Evolutionary conservation across 495 filamentous ascomycete genomes (phyloP), one percentile per base, ranked within the genome.

Genomic region (Bacidia rubella): DNA sequence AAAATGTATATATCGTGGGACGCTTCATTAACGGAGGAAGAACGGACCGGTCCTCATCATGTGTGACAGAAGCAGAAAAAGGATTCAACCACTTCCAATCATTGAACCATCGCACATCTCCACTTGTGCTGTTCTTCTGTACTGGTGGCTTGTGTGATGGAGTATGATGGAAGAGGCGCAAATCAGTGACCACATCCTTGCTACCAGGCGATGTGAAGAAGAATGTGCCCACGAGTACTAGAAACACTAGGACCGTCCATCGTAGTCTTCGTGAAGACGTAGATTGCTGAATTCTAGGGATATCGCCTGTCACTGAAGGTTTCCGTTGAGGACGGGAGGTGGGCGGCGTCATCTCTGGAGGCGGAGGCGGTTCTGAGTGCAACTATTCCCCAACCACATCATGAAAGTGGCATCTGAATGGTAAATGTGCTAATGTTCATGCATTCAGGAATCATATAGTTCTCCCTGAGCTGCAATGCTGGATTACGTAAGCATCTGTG

Each of bases 1-100:
- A 95, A 65, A 87, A 98, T 48, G 90, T 94, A 66, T 95, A 97
- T 42, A 97, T 80, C n/a, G 80, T 76, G 17, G 84, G 80, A 26
- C 90, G 77, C 35, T 78, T 69, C 21, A 57, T 63, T n/a, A 89
- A 65, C 2, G 88, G 84, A 52, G 92, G 92, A 2, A 98, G 80
- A 52, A 95, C 79, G n/a, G 85, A 81, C 43, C 89, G 75, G 55
- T 81, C 80, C 66, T 95, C 89, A 58, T 95, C 89, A 29, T 87
- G 74, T 0, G 90, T 93, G 44, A 92, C 76, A 24, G 80, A 76
- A 25, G 80, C 87, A 38, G 89, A 95, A 66, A 95, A 97, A 12
- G 89, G 90, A 55, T 83, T 82, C 54, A 85, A 68, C 90, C 90
- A 96, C 62, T 81, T 83, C 79, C 80, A 90, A 63, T 92, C 81